Conservation (phyloP, 78 protist genomes). For the Dictyostelium discoideum region DNA sequence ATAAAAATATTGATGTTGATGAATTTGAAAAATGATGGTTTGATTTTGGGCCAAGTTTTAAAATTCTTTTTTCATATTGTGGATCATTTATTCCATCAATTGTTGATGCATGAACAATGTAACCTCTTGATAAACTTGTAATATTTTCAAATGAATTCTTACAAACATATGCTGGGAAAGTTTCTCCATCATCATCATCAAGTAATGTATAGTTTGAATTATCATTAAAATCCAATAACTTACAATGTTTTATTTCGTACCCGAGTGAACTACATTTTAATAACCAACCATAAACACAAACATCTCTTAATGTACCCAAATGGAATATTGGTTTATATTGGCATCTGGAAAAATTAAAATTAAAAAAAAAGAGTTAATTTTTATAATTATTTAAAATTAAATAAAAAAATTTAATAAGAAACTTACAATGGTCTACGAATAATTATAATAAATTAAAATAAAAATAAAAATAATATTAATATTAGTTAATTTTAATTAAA, state of each 20-base stretch:
- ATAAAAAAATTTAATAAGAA: not conserved
- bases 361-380: not conserved
- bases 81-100: not conserved
- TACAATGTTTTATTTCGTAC: not conserved
- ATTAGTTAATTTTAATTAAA: not conserved
- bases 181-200: not conserved
- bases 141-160: not conserved
- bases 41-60: not conserved
- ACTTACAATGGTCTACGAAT: not conserved
- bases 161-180: not conserved
- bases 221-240: not conserved
- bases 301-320: not conserved
- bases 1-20: not conserved
- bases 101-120: slow-evolving; percentile 1
- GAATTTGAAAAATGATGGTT: not conserved
- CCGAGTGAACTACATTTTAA: not conserved
- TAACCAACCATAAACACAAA: not conserved
- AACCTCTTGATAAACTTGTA: not conserved
- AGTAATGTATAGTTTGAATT: not conserved
- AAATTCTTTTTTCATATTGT: not conserved
- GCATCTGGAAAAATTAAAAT: not conserved
- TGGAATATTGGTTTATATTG: not conserved
- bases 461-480: too few species aligned
- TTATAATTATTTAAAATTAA: not conserved
- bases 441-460: too few species aligned